Conservation (phyloP, 495 filamentous ascomycete genomes). For the Neurospora tetraspora region DNA sequence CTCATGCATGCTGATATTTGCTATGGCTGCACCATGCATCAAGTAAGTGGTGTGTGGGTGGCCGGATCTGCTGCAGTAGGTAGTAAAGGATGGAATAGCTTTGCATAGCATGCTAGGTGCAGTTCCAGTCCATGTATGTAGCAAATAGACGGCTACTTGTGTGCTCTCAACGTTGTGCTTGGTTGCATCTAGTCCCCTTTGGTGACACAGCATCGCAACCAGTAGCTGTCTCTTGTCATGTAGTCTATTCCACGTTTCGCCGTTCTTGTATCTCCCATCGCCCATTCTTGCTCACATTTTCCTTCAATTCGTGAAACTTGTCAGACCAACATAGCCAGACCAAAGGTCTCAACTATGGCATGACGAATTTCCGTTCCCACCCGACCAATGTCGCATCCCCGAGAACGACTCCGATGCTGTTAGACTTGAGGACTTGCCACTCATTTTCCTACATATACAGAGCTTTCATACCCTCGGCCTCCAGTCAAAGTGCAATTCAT, state of each 20-base stretch:
- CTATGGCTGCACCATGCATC: background rate
- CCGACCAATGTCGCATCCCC: background rate
- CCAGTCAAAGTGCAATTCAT: background rate
- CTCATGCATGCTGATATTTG: background rate
- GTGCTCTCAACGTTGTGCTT: background rate
- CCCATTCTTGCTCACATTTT: background rate
- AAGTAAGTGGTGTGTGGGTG: background rate
- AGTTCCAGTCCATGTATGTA: background rate
- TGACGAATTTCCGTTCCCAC: background rate
- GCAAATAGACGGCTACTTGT: background rate
- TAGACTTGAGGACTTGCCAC: background rate
- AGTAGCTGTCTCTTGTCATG: background rate
- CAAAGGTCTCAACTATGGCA: background rate
- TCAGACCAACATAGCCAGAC: background rate
- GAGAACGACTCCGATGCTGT: background rate
- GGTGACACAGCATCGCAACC: background rate
- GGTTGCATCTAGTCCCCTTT: background rate
- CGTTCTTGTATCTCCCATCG: background rate
- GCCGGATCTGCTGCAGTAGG: background rate
- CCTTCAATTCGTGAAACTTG: background rate
- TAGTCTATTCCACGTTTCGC: background rate
- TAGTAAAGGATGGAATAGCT: background rate
- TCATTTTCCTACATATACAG: background rate
- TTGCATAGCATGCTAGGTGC: background rate
- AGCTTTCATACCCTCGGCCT: background rate